Evolutionary conservation across 1,284 basidiomycete genomes (phyloP).

Genomic region (Tilletia indica): DNA sequence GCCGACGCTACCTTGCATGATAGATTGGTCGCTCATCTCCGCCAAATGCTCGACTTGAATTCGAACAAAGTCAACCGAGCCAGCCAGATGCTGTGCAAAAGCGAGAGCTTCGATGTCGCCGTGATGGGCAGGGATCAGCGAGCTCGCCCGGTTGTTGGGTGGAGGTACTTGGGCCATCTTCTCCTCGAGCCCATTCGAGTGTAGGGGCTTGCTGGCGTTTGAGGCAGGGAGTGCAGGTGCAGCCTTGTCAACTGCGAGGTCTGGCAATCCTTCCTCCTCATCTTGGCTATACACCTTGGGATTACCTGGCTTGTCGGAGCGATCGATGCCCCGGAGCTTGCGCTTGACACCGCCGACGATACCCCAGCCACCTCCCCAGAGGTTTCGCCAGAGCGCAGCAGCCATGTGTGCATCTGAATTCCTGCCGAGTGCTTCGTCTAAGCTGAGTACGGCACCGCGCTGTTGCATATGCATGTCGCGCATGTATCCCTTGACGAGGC

Average conservation of each 20-base stretch:
- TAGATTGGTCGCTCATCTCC: not conserved
- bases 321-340: slow-evolving; percentile 44
- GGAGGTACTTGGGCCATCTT: slow-evolving; percentile 3
- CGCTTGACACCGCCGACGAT: slow-evolving; percentile 57
- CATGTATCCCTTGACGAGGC: slow-evolving; percentile 85
- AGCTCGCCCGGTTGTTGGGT: slow-evolving; percentile 9
- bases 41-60: not conserved
- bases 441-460: slow-evolving; percentile 75
- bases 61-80: slow-evolving; percentile 5
- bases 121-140: not conserved
- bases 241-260: slow-evolving; percentile 21
- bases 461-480: slow-evolving; percentile 85
- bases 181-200: not conserved
- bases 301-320: slow-evolving; percentile 20
- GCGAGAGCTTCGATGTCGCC: slow-evolving; percentile 12
- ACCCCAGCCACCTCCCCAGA: slow-evolving; percentile 65
- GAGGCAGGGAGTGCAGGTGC: slow-evolving; percentile 8
- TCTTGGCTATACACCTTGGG: slow-evolving; percentile 8
- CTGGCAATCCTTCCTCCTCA: slow-evolving; percentile 24
- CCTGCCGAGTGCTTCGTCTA: slow-evolving; percentile 65
- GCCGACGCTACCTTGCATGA: not conserved
- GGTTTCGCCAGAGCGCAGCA: slow-evolving; percentile 84
- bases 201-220: not conserved
- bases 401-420: slow-evolving; percentile 62
- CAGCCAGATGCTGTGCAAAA: slow-evolving; percentile 10